These are phyloP conservation scores for Ogataea chonburiensis DNA, from an alignment of 805 yeast genomes.

Conservation along the genomic window DNA sequence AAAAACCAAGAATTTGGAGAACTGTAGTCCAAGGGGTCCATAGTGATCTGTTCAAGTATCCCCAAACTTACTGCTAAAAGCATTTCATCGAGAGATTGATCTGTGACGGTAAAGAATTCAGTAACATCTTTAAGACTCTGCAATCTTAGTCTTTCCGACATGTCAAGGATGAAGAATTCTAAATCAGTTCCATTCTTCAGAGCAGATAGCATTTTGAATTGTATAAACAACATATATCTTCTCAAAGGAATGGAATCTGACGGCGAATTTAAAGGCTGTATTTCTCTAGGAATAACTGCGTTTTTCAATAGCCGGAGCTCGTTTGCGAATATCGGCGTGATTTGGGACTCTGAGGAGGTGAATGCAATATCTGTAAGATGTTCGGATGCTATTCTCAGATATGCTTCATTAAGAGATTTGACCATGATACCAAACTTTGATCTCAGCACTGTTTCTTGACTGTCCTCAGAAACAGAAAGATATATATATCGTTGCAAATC, in stretches of 20 bases:
- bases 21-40: conserved; percentile 11
- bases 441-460: not conserved
- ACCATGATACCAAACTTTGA: conserved; percentile 10
- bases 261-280: not conserved
- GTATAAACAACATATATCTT: conserved; percentile 13
- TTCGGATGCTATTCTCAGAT: conserved; percentile 12
- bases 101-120: conserved; percentile 14
- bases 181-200: conserved; percentile 1
- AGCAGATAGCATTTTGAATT: conserved; percentile 5
- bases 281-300: conserved; percentile 2
- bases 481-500: conserved; percentile 8
- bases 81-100: conserved; percentile 9
- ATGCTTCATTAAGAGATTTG: conserved; percentile 8
- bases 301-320: conserved; percentile 15
- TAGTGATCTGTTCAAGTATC: conserved; percentile 13
- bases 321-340: conserved; percentile 20
- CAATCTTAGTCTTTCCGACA: conserved; percentile 5
- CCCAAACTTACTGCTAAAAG: conserved; percentile 9
- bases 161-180: conserved; percentile 8
- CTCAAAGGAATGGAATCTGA: conserved; percentile 20
- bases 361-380: conserved; percentile 18
- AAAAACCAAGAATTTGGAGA: conserved; percentile 16
- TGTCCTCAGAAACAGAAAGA: not conserved
- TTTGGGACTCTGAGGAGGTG: conserved; percentile 8
- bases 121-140: conserved; percentile 12